These are phyloP conservation scores for Phlegmacium glaucopus DNA, from an alignment of 768 basidiomycete genomes.

Conservation along the genomic window DNA sequence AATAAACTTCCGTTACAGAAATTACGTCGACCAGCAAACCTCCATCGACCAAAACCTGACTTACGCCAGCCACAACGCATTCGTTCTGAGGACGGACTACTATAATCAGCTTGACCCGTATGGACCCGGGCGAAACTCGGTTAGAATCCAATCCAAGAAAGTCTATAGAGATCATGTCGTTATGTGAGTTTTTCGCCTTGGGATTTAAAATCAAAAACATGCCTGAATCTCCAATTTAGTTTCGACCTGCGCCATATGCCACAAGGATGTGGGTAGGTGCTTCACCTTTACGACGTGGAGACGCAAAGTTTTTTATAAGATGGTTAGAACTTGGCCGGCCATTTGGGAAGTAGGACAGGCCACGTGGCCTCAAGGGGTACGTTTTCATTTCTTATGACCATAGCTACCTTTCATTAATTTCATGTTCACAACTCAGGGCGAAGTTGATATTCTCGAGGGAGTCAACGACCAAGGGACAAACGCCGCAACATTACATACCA, in stretches of 20 bases:
- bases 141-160: constrained; percentile 48
- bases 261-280: constrained; percentile 44
- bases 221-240: constrained; percentile 25
- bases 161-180: constrained; percentile 48
- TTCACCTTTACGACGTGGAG: constrained; percentile 1
- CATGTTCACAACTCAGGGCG: constrained; percentile 32
- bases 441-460: constrained; percentile 52
- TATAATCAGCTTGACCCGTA: constrained; percentile 35
- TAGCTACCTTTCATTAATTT: not conserved
- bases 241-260: constrained; percentile 51
- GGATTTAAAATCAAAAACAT: not conserved
- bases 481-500: constrained; percentile 53
- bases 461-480: constrained; percentile 56
- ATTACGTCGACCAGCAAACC: constrained; percentile 33
- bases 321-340: constrained; percentile 45
- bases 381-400: not conserved
- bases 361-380: constrained; percentile 27
- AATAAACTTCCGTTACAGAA: constrained; percentile 19
- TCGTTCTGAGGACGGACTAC: constrained; percentile 45
- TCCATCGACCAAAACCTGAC: constrained; percentile 45
- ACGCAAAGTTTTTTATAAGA: not conserved
- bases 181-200: constrained; percentile 31
- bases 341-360: constrained; percentile 35
- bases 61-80: constrained; percentile 36
- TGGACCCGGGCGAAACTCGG: constrained; percentile 48